Conservation (phyloP, 2,329 filamentous ascomycete species). For the Dichotomopilus funicola region DNA sequence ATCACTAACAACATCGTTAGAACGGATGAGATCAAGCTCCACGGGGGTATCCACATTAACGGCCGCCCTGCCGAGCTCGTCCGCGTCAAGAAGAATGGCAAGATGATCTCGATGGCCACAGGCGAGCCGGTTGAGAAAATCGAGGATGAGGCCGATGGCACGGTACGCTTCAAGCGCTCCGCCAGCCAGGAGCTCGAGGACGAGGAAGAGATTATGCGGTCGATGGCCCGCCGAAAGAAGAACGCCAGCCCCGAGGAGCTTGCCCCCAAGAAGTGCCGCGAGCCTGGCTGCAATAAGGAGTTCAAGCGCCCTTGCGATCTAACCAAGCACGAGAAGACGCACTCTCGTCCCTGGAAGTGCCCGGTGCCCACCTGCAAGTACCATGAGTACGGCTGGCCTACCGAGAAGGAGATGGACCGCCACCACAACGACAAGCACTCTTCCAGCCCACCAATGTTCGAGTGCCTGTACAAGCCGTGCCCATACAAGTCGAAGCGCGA, state of each 20-base stretch:
- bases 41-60: conserved; percentile 74
- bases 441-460: conserved; percentile 67
- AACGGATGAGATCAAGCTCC: conserved; percentile 67
- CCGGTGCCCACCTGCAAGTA: conserved; percentile 79
- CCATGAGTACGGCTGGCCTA: conserved; percentile 84
- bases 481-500: conserved; percentile 92
- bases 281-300: conserved; percentile 74
- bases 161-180: conserved; percentile 58
- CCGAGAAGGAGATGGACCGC: conserved; percentile 93
- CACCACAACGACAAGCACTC: conserved; percentile 97
- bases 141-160: conserved; percentile 40
- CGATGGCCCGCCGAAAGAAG: conserved; percentile 95
- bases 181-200: conserved; percentile 65
- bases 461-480: conserved; percentile 77
- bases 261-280: conserved; percentile 68
- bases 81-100: conserved; percentile 71
- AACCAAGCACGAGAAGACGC: conserved; percentile 97
- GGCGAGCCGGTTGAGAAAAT: conserved; percentile 55
- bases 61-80: conserved; percentile 80
- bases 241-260: conserved; percentile 80
- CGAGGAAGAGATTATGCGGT: conserved; percentile 76
- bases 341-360: conserved; percentile 95
- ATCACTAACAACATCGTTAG: conserved; percentile 24
- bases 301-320: conserved; percentile 97
- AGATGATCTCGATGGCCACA: conserved; percentile 70